These are phyloP conservation scores for Boletus sensibilis DNA, from an alignment of 768 basidiomycete genomes.

Conservation along the genomic window DNA sequence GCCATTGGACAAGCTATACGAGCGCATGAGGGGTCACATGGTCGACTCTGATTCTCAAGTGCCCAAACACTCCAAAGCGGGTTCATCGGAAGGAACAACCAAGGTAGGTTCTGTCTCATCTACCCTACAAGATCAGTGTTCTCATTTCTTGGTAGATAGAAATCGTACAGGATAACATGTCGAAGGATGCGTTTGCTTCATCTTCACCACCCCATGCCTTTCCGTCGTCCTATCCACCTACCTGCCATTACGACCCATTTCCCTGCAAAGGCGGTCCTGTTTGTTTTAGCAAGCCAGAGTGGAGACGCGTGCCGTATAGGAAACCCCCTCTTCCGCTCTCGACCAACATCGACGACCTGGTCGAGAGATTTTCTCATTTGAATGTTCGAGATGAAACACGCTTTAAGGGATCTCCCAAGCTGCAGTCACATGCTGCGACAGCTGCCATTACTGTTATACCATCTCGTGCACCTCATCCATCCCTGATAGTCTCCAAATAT, in stretches of 20 bases:
- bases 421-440: constrained; percentile 12
- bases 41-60: neutral
- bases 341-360: constrained; percentile 4
- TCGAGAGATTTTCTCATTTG: constrained; percentile 15
- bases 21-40: neutral
- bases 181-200: neutral
- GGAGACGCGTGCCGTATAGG: neutral
- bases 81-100: neutral
- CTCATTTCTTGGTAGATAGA: neutral
- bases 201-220: constrained; percentile 17
- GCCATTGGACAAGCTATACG: neutral
- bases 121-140: neutral
- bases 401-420: neutral
- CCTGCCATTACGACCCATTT: constrained; percentile 19
- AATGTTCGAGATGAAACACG: constrained; percentile 14
- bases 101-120: neutral
- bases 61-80: fast-evolving
- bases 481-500: neutral
- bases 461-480: constrained; percentile 18
- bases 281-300: neutral
- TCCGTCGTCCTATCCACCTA: constrained; percentile 14
- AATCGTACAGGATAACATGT: fast-evolving
- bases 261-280: constrained; percentile 9
- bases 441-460: constrained; percentile 18
- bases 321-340: neutral